Conservation (phyloP, 345 rosid species). For the Bretschneidera sinensis region DNA sequence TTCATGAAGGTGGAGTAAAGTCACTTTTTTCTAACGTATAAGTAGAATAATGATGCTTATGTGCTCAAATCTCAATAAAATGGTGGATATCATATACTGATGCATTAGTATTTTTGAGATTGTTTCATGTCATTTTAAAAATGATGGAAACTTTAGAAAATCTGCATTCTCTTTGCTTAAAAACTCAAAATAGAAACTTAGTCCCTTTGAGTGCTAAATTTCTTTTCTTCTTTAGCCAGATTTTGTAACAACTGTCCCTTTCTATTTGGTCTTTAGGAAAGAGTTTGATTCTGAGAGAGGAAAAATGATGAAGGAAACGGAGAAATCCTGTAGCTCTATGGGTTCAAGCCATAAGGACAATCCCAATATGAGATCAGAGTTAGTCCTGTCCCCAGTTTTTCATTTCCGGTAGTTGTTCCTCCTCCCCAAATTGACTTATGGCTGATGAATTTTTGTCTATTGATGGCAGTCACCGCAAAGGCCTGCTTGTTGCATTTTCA, state of each 20-base stretch:
- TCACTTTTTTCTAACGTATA: no score
- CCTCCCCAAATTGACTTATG: not conserved
- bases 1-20: no score
- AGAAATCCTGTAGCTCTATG: slow-evolving; percentile 17
- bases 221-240: not conserved
- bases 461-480: slow-evolving; percentile 38
- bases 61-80: no score
- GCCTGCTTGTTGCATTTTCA: slow-evolving; percentile 36
- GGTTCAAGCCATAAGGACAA: not conserved
- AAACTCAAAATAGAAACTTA: not conserved
- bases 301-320: slow-evolving; percentile 16
- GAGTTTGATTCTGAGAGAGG: slow-evolving; percentile 47
- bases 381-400: slow-evolving; percentile 2
- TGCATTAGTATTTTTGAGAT: not conserved
- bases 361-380: not conserved
- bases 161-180: not conserved
- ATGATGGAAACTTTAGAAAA: no score
- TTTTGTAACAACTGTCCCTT: not conserved
- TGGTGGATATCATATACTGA: not conserved
- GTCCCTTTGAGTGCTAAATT: not conserved
- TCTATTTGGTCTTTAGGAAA: slow-evolving; percentile 26
- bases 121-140: not conserved
- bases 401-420: slow-evolving; percentile 8
- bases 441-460: not conserved
- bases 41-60: no score